Evolutionary conservation across 1,284 basidiomycete genomes (phyloP), one percentile per base, ranked within the genome.

Genomic region (Earliella scabrosa): DNA sequence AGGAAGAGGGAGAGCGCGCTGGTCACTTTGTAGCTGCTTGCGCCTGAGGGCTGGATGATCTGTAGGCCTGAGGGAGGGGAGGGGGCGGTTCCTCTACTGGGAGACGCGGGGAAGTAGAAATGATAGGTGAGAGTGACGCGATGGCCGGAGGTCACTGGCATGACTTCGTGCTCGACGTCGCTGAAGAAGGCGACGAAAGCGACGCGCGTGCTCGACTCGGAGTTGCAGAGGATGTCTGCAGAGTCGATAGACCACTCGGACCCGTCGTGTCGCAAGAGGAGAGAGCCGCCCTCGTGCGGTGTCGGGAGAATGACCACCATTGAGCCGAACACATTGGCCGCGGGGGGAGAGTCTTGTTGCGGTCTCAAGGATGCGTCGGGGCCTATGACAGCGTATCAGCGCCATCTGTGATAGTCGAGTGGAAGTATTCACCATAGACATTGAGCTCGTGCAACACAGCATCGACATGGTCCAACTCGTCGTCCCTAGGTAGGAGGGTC

Each of bases 151-250:
- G 48, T 65, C 13, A 82, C 76, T 1, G 68, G 68, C 0, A 64
- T 29, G 11, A 82, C 75, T 59, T 80, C 77, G 62, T 81, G 75
- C 56, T 77, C 75, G 56, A 77, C 71, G 62, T 80, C 77, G 51
- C 75, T 72, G 67, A 69, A 78, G 61, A 80, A 75, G 1, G 72
- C 72, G 39, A 68, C 63, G 54, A 69, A 78, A 1, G 68, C 71
- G 32, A 75, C 50, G 2, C 52, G 9, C 9, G 20, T 20, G 16
- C 45, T 44, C 16, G 21, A n/a, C 9, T 18, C 16, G 14, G 14
- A 3, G 4, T 43, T 23, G 0, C 16, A 38, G 16, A 38, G 16
- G 16, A 38, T 18, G 4, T 46, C 7, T 3, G 63, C 61, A 7
- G 71, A 69, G 52, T 77, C 70, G 57, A 78, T 46, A 4, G 53